Conservation (phyloP, 1,284 basidiomycete species). For the Cutaneotrichosporon mucoides region DNA sequence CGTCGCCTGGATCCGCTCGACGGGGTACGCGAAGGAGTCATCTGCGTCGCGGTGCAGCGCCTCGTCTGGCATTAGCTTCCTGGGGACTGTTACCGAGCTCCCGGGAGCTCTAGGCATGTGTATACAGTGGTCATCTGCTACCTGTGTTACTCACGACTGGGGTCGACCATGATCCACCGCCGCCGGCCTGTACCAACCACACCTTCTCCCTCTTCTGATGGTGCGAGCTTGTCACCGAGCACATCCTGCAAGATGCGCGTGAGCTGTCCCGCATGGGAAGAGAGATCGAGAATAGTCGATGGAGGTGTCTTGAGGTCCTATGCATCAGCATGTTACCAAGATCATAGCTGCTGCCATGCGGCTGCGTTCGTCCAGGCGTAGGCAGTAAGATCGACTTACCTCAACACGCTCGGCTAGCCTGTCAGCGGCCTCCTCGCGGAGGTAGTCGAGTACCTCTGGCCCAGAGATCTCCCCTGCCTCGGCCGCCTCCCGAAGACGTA, state of each 20-base stretch:
- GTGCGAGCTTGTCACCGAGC: constrained; percentile 63
- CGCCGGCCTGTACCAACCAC: constrained; percentile 17
- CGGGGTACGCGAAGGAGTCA: constrained; percentile 22
- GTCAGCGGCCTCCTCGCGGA: constrained; percentile 85
- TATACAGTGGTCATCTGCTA: too few species aligned
- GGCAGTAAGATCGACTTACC: constrained; percentile 50
- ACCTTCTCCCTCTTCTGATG: constrained; percentile 35
- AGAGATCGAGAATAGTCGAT: constrained; percentile 75
- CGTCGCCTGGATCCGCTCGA: constrained; percentile 32
- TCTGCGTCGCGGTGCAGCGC: constrained; percentile 60
- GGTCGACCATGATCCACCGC: constrained; percentile 68
- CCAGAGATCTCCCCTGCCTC: constrained; percentile 4
- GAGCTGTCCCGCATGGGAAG: constrained; percentile 92
- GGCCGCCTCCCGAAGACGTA: constrained; percentile 60
- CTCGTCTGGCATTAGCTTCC: constrained; percentile 24
- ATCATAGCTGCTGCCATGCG: neutral
- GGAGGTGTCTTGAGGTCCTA: constrained; percentile 91
- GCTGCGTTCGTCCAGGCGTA: neutral
- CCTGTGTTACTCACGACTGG: constrained; percentile 58
- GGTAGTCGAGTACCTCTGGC: constrained; percentile 74
- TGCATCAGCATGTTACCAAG: neutral
- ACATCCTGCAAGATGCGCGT: constrained; percentile 73
- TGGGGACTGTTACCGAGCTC: too few species aligned
- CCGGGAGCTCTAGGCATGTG: neutral
- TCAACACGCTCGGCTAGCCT: constrained; percentile 83